A percentile compares a stretch with the other conserved stretches of the same genome.
These are phyloP conservation scores for Eucalyptus erythrocorys DNA, from an alignment of 345 rosid genomes.

Conservation along the genomic window DNA sequence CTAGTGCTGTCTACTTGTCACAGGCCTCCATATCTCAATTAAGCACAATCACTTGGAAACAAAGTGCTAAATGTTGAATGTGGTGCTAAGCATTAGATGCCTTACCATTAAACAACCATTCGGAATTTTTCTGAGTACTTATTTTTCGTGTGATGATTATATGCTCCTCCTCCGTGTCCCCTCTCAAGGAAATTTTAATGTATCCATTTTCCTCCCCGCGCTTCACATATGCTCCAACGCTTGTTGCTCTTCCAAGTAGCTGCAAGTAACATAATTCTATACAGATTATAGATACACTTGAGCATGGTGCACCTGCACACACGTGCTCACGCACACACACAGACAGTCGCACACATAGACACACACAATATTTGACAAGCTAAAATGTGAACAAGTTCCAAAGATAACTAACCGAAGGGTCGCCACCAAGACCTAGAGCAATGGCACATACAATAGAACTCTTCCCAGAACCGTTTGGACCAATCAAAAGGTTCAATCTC, in stretches of 20 bases:
- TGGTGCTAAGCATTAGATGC: neutral
- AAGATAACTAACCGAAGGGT: conserved; percentile 61
- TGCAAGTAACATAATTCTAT: conserved; percentile 8
- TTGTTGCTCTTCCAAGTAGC: conserved; percentile 90
- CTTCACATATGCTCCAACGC: conserved; percentile 85
- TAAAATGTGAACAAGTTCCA: neutral
- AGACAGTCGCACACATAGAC: neutral
- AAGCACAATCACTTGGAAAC: neutral
- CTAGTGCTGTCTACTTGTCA: neutral
- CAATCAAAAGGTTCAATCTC: conserved; percentile 83
- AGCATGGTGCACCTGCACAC: neutral
- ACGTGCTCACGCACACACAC: rapidly evolving
- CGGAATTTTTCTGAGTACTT: conserved; percentile 73
- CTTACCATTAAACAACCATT: conserved; percentile 82
- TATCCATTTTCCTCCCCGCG: conserved; percentile 76
- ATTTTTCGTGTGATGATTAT: conserved; percentile 57
- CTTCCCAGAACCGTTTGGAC: conserved; percentile 96
- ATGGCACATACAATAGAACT: conserved; percentile 97
- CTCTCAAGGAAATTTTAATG: conserved; percentile 68
- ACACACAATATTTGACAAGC: neutral
- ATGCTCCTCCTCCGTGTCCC: conserved; percentile 38
- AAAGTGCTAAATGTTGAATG: neutral
- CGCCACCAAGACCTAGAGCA: conserved; percentile 91
- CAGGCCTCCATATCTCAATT: neutral
- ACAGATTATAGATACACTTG: neutral